Conservation (phyloP, 2,329 filamentous ascomycete species). For the Ophiocordyceps camponoti-saundersi region DNA sequence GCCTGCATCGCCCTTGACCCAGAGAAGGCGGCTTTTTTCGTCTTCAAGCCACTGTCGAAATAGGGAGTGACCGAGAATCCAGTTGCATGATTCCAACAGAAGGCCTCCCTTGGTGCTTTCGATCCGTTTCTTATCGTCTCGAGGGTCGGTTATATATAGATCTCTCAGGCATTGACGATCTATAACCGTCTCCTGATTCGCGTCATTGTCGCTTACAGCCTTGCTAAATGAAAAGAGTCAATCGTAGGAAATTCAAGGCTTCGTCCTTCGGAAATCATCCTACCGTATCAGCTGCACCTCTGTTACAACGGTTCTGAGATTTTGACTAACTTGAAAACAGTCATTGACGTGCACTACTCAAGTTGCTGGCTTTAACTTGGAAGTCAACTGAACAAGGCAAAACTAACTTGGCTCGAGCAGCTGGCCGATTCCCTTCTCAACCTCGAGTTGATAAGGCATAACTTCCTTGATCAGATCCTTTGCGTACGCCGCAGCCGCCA, state of each 20-base stretch:
- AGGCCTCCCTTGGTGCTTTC: conserved; percentile 17
- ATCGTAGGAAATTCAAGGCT: too few relatives aligned
- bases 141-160: conserved; percentile 12
- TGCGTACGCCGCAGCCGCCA: conserved; percentile 11
- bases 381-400: not conserved
- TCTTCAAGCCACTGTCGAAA: conserved; percentile 12
- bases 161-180: conserved; percentile 6
- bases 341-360: too few relatives aligned
- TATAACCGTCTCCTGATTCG: too few relatives aligned
- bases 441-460: not conserved
- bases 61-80: conserved; percentile 12
- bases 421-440: not conserved
- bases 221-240: too few relatives aligned
- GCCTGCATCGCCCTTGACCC: conserved; percentile 16
- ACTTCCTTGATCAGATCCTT: conserved; percentile 6
- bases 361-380: too few relatives aligned
- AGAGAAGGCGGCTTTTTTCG: conserved; percentile 12
- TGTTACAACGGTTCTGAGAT: too few relatives aligned
- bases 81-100: conserved; percentile 13
- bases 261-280: too few relatives aligned
- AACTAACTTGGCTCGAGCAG: not conserved
- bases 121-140: conserved; percentile 17
- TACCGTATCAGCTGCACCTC: too few relatives aligned
- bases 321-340: too few relatives aligned
- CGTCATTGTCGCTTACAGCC: too few relatives aligned